phyloP scores from a whole-genome alignment of 352 stramenopile species.

The Pythium biforme region DNA sequence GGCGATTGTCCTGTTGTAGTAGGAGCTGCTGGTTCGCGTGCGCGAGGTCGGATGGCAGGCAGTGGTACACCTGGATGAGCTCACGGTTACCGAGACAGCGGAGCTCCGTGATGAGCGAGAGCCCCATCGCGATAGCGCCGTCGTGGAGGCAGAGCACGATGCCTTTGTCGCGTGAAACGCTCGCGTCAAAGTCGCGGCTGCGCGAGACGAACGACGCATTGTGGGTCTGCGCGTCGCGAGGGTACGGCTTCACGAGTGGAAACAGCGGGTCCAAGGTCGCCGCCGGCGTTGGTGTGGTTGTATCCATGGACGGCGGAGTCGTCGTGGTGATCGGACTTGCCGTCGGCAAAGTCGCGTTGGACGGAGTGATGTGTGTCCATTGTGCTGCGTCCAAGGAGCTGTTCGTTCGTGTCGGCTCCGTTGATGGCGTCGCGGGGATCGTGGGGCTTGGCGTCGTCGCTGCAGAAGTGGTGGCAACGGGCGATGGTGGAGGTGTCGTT shows the following conservation, averaged over 20 bases:
- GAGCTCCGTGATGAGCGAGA: constrained; percentile 60
- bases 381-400: background rate
- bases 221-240: background rate
- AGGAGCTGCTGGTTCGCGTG: constrained; percentile 33
- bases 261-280: constrained; percentile 3
- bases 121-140: constrained; percentile 41
- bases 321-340: background rate
- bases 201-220: constrained; percentile 22
- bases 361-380: no score
- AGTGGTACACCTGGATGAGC: constrained; percentile 46
- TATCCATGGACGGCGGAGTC: background rate
- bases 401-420: background rate
- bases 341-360: background rate
- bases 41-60: constrained; percentile 42
- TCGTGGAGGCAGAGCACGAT: constrained; percentile 51
- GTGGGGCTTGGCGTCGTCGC: background rate
- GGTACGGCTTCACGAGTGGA: constrained; percentile 1
- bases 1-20: constrained; percentile 34
- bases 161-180: constrained; percentile 26
- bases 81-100: constrained; percentile 42
- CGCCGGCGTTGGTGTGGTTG: background rate
- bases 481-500: background rate
- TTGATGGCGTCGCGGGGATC: background rate
- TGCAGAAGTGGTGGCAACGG: background rate
- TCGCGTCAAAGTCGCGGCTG: constrained; percentile 29